These are phyloP conservation scores for Candolleomyces eurysporus DNA, from an alignment of 768 basidiomycete species.

Conservation along the genomic window DNA sequence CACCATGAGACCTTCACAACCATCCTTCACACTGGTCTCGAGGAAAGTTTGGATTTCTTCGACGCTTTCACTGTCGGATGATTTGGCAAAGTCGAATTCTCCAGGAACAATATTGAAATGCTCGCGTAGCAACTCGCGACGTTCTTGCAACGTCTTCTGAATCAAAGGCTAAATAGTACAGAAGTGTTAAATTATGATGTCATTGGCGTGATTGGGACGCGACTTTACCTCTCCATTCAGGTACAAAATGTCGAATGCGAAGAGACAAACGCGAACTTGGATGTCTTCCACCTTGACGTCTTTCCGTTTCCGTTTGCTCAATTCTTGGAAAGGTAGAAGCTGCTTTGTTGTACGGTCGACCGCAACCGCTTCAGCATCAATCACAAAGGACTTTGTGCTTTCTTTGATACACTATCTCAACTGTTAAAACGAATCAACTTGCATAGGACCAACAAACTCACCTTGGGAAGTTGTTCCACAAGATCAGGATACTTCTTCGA, in stretches of 20 bases:
- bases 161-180: constrained; percentile 94
- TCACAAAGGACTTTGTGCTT: constrained; percentile 82
- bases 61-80: constrained; percentile 82
- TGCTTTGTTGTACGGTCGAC: constrained; percentile 82
- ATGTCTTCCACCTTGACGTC: constrained; percentile 98
- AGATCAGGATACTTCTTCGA: constrained; percentile 98
- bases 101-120: constrained; percentile 82
- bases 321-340: constrained; percentile 97
- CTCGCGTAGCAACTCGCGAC: constrained; percentile 71
- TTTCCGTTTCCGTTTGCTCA: constrained; percentile 92
- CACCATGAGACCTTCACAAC: constrained; percentile 98
- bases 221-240: constrained; percentile 87
- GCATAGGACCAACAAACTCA: constrained; percentile 27
- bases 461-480: constrained; percentile 88
- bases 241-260: constrained; percentile 95
- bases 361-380: constrained; percentile 96
- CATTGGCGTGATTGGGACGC: neutral
- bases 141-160: constrained; percentile 67
- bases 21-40: constrained; percentile 96
- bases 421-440: neutral
- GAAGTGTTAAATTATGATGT: neutral
- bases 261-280: constrained; percentile 92
- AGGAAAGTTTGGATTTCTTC: constrained; percentile 95
- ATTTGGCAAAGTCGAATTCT: constrained; percentile 92
- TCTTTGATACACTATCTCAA: constrained; percentile 75